A percentile compares a stretch with the other conserved stretches of the same genome.
These are phyloP conservation scores for Protomyces macrosporus DNA, from an alignment of 1,139 yeast species.

Conservation along the genomic window DNA sequence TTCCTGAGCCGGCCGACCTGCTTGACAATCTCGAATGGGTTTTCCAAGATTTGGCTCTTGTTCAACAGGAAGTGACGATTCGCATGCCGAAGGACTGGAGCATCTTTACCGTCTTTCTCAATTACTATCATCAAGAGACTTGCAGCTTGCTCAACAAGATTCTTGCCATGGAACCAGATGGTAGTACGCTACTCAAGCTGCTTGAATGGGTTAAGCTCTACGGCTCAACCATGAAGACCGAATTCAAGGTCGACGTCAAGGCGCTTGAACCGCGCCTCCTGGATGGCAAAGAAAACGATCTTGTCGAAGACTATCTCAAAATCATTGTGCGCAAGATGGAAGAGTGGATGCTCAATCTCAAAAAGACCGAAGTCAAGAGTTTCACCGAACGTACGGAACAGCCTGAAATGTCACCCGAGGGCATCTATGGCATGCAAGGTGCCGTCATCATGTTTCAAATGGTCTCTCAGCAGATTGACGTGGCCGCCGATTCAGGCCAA, in stretches of 20 bases:
- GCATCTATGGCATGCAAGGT: conserved; percentile 55
- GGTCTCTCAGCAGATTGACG: conserved; percentile 87
- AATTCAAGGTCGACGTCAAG: conserved; percentile 45
- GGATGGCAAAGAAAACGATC: conserved; percentile 62
- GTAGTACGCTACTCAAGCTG: conserved; percentile 44
- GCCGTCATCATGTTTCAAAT: conserved; percentile 74
- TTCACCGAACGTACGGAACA: conserved; percentile 61
- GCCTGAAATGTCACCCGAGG: conserved; percentile 66
- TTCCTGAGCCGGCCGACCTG: conserved; percentile 46
- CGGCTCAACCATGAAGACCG: conserved; percentile 47
- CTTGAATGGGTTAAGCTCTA: conserved; percentile 73
- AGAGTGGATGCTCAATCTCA: conserved; percentile 72
- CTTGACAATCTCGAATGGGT: conserved; percentile 76
- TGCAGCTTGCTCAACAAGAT: conserved; percentile 59
- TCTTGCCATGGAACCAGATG: conserved; percentile 61
- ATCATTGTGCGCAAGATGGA: conserved; percentile 65
- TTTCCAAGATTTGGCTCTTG: conserved; percentile 68
- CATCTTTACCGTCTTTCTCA: conserved; percentile 56
- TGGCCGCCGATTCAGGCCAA: conserved; percentile 81
- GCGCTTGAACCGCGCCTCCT: conserved; percentile 43
- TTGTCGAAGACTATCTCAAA: conserved; percentile 64
- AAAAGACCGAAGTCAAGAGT: conserved; percentile 56
- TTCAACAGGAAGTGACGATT: conserved; percentile 53
- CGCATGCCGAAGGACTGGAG: conserved; percentile 73
- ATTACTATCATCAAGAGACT: conserved; percentile 63